Conservation (phyloP, 2,329 filamentous ascomycete species). For the Corinectria fuckeliana region DNA sequence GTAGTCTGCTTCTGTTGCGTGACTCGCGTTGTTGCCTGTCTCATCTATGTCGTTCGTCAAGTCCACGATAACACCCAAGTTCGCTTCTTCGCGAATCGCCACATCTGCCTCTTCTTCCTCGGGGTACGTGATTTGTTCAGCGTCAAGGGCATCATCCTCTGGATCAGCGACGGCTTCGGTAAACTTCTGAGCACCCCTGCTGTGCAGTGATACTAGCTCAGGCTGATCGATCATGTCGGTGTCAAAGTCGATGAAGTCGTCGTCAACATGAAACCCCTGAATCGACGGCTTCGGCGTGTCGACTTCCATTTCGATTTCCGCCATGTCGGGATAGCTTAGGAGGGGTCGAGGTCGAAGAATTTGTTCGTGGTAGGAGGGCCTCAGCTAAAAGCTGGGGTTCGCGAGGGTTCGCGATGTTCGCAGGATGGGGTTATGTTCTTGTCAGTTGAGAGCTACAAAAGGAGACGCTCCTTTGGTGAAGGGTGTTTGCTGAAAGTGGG, state of each 20-base stretch:
- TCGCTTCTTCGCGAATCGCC: conserved; percentile 29
- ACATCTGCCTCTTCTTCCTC: conserved; percentile 28
- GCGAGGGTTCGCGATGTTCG: neutral
- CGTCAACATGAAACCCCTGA: conserved; percentile 35
- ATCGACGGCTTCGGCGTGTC: conserved; percentile 37
- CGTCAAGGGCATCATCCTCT: conserved; percentile 29
- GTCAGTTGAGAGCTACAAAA: neutral
- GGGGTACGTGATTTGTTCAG: conserved; percentile 26
- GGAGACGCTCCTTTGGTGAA: neutral
- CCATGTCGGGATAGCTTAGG: conserved; percentile 25
- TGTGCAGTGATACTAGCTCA: conserved; percentile 17
- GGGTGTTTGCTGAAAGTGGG: neutral
- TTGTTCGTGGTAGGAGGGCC: neutral
- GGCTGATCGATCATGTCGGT: conserved; percentile 41
- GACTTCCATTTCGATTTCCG: conserved; percentile 43
- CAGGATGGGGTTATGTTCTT: neutral
- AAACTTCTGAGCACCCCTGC: conserved; percentile 7
- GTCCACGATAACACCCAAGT: conserved; percentile 25
- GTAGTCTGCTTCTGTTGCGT: conserved; percentile 13
- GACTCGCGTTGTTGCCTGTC: conserved; percentile 10
- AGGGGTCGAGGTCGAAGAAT: neutral
- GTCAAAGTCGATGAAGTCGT: conserved; percentile 49
- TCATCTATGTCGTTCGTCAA: conserved; percentile 13
- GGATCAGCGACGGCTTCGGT: conserved; percentile 4
- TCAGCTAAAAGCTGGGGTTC: neutral